Percentiles rank a stretch among this genome's conserved stretches.
phyloP scores from a whole-genome alignment of 139 green algal species.

The Tetradesmus lagerheimii region DNA sequence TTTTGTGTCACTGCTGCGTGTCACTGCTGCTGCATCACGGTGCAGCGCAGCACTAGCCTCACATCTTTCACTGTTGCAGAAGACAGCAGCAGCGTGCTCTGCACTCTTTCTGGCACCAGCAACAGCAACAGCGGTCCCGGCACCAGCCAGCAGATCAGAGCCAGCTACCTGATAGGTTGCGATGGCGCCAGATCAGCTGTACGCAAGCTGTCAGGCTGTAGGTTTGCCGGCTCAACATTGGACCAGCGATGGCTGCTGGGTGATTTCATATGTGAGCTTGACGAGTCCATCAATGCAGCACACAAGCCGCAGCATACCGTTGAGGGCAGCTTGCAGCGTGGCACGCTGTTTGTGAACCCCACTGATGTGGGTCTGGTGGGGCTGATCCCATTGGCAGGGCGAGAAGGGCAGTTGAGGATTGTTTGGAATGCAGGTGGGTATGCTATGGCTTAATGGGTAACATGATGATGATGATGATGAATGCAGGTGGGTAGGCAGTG shows the following conservation, averaged over 20 bases:
- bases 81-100: background rate
- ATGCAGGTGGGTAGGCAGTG: background rate
- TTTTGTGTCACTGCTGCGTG: background rate
- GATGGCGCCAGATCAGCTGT: slow-evolving; percentile 38
- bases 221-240: background rate
- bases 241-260: slow-evolving; percentile 27
- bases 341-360: background rate
- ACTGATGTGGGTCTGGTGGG: background rate
- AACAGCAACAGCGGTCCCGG: background rate
- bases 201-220: slow-evolving; percentile 14
- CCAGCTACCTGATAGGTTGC: slow-evolving; percentile 20
- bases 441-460: background rate
- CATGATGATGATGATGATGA: background rate
- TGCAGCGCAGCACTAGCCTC: slow-evolving; percentile 32
- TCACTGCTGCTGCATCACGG: background rate
- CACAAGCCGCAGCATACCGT: background rate
- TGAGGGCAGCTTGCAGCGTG: background rate
- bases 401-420: background rate
- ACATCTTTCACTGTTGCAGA: background rate
- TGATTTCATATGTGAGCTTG: background rate
- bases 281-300: background rate
- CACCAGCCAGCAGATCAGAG: background rate
- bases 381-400: background rate
- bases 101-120: background rate
- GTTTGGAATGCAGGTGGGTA: slow-evolving; percentile 30